Percentiles rank a stretch among this genome's conserved stretches.
Evolutionary conservation across 495 filamentous ascomycete genomes (phyloP).

Genomic region (Tuber melanosporum): DNA sequence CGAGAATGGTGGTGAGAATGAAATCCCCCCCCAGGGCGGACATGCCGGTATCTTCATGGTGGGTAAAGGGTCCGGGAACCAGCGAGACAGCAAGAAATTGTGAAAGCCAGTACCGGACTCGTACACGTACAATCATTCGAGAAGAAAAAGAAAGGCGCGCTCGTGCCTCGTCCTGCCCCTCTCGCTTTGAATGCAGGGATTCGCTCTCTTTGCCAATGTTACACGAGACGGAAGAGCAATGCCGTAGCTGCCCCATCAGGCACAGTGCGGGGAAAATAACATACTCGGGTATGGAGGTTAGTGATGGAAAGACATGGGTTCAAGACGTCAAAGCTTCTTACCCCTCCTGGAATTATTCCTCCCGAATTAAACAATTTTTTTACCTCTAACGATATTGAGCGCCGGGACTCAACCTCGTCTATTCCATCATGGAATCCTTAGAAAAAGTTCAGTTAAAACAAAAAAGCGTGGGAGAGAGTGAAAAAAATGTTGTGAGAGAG

Average conservation of each 20-base stretch:
- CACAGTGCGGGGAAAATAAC: not conserved
- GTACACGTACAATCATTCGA: not conserved
- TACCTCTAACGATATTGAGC: too few species aligned
- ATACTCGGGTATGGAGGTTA: too few species aligned
- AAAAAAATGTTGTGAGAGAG: not conserved
- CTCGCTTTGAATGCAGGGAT: constrained; percentile 1
- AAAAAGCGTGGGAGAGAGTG: not conserved
- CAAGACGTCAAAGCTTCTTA: too few species aligned
- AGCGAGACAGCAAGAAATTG: not conserved
- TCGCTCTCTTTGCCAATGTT: not conserved
- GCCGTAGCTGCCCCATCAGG: not conserved
- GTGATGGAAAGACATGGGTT: too few species aligned
- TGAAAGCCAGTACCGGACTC: not conserved
- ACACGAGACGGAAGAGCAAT: not conserved
- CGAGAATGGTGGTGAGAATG: not conserved
- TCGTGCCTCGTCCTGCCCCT: constrained; percentile 3
- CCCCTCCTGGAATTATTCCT: too few species aligned
- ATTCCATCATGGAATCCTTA: not conserved
- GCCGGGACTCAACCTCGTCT: too few species aligned
- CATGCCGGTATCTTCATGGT: not conserved
- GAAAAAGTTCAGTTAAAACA: not conserved
- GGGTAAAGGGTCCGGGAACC: not conserved
- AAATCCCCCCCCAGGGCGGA: not conserved
- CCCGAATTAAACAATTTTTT: too few species aligned
- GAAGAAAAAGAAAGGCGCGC: constrained; percentile 1